Percentiles rank a stretch among this genome's conserved stretches.
These are phyloP conservation scores for Letharia columbiana DNA, from an alignment of 495 filamentous ascomycete genomes.

Conservation along the genomic window DNA sequence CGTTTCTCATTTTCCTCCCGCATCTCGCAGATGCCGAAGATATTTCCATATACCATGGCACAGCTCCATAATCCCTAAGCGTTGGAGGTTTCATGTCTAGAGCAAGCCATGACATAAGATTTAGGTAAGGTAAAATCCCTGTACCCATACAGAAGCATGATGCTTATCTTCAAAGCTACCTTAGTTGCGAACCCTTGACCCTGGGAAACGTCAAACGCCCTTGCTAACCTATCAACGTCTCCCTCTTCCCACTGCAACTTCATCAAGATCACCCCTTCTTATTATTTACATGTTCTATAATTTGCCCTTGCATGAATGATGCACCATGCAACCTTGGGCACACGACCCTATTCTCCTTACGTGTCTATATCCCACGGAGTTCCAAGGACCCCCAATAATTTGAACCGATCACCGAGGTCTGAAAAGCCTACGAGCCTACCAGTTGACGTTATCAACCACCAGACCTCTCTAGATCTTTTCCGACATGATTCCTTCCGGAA, in stretches of 20 bases:
- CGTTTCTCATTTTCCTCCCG: too few relatives aligned
- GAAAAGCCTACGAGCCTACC: too few relatives aligned
- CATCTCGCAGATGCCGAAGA: too few relatives aligned
- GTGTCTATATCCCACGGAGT: conserved; percentile 10
- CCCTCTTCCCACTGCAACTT: conserved; percentile 1
- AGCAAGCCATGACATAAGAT: conserved; percentile 14
- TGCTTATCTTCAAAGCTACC: conserved; percentile 19
- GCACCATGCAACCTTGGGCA: neutral
- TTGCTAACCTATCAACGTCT: neutral
- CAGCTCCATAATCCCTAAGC: too few relatives aligned
- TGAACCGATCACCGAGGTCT: too few relatives aligned
- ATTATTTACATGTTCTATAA: neutral
- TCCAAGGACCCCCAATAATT: too few relatives aligned
- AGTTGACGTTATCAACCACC: neutral
- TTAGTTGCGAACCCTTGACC: too few relatives aligned
- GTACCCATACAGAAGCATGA: conserved; percentile 15
- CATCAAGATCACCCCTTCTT: neutral
- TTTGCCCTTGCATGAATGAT: neutral
- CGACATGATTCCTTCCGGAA: neutral
- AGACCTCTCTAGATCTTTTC: neutral
- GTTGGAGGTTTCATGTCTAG: neutral
- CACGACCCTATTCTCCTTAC: conserved; percentile 7
- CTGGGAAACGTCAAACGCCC: conserved; percentile 5
- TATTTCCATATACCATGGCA: too few relatives aligned
- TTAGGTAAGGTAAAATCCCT: conserved; percentile 20